Conservation (phyloP, 2,329 filamentous ascomycete species). For the Paracoccidioides brasiliensis region DNA sequence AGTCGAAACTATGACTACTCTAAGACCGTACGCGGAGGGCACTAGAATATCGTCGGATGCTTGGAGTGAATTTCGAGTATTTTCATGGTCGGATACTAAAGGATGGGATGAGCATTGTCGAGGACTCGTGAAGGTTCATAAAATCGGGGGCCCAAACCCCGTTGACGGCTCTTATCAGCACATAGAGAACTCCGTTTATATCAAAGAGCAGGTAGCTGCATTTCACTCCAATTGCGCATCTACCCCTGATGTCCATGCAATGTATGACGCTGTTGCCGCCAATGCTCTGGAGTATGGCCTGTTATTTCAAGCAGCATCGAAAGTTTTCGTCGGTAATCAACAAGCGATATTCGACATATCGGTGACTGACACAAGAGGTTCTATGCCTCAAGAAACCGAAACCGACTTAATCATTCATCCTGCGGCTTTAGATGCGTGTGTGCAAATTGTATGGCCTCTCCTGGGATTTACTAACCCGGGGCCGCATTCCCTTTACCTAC, state of each 20-base stretch:
- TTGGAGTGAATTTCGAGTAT: slow-evolving; percentile 1
- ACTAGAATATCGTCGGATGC: background rate
- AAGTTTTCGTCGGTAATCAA: background rate
- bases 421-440: background rate
- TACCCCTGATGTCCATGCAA: background rate
- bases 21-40: background rate
- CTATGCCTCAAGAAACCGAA: background rate
- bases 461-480: background rate
- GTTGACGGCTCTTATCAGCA: background rate
- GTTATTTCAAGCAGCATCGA: background rate
- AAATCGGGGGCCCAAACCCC: background rate
- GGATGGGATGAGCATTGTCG: background rate
- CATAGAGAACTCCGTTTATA: no score
- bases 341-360: background rate
- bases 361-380: background rate
- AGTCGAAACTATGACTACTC: background rate
- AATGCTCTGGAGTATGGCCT: background rate
- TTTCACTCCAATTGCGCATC: background rate
- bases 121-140: background rate
- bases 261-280: background rate
- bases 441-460: background rate
- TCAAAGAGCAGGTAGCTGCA: background rate
- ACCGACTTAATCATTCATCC: background rate
- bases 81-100: background rate
- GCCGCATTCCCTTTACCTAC: background rate